Evolutionary conservation across 257 asterid species (phyloP).

Genomic region (Plantago ovata): DNA sequence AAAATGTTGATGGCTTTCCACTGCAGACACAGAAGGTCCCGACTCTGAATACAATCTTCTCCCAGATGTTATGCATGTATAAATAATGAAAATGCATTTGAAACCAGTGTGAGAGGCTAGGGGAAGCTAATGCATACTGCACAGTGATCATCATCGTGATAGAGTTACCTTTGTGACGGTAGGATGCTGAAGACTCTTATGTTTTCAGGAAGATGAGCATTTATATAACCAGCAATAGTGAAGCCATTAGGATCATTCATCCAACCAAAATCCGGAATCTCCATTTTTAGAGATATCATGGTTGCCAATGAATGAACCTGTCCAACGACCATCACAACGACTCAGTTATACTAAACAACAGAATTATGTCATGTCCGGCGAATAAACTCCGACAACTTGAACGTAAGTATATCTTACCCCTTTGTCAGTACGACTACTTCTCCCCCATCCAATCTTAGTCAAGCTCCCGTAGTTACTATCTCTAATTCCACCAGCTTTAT

Average conservation of each 20-base stretch:
- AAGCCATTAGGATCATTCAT: constrained; percentile 81
- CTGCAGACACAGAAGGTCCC: too few relatives aligned
- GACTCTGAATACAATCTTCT: too few relatives aligned
- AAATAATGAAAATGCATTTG: too few relatives aligned
- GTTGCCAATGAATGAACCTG: constrained; percentile 98
- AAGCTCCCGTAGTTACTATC: constrained; percentile 87
- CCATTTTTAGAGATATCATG: constrained; percentile 85
- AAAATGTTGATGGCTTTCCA: too few relatives aligned
- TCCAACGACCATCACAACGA: constrained; percentile 18
- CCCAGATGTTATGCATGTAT: too few relatives aligned
- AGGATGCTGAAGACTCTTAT: constrained; percentile 85
- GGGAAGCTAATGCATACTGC: background rate
- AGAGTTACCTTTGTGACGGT: constrained; percentile 74
- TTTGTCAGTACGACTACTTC: constrained; percentile 98
- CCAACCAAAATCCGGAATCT: constrained; percentile 92
- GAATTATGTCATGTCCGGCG: too few relatives aligned
- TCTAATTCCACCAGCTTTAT: constrained; percentile 80
- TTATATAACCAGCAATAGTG: constrained; percentile 56
- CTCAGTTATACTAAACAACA: background rate
- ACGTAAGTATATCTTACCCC: constrained; percentile 52
- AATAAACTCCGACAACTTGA: too few relatives aligned
- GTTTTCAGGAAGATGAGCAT: constrained; percentile 65
- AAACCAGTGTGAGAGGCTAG: too few relatives aligned
- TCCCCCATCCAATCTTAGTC: constrained; percentile 84
- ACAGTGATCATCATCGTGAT: background rate